Percentiles rank a stretch among this genome's conserved stretches.
Evolutionary conservation across 1,139 yeast species (phyloP).

Genomic region (Magnusiomyces tetraspermus): DNA sequence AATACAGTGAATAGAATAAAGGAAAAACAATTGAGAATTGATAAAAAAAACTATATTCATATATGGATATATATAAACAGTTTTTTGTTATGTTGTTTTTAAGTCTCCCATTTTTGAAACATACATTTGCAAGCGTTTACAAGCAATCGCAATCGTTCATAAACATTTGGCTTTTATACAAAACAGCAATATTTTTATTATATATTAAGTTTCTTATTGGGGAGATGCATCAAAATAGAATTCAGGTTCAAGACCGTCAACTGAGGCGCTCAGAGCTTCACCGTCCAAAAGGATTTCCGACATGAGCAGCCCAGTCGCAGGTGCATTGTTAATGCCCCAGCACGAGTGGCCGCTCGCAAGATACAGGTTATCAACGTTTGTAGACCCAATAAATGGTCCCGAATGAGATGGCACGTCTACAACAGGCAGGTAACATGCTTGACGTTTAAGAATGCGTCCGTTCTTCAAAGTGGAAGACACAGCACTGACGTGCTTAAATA

Average conservation of each 20-base stretch:
- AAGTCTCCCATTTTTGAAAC: too few relatives aligned
- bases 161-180: too few relatives aligned
- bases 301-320: constrained; percentile 89
- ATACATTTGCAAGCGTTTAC: too few relatives aligned
- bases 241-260: constrained; percentile 74
- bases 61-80: too few relatives aligned
- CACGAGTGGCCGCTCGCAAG: constrained; percentile 93
- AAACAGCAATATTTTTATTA: too few relatives aligned
- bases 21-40: too few relatives aligned
- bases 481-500: constrained; percentile 73
- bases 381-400: constrained; percentile 91
- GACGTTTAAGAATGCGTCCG: constrained; percentile 74
- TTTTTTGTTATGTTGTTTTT: too few relatives aligned
- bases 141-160: too few relatives aligned
- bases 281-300: constrained; percentile 85
- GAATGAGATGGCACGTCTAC: constrained; percentile 84
- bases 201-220: too few relatives aligned
- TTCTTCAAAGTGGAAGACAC: constrained; percentile 59
- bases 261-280: constrained; percentile 65
- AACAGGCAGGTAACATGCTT: constrained; percentile 94
- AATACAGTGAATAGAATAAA: too few relatives aligned
- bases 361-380: constrained; percentile 68
- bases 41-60: too few relatives aligned
- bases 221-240: constrained; percentile 57
- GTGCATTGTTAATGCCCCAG: constrained; percentile 98